A percentile compares a stretch with the other conserved stretches of the same genome.
phyloP scores from a whole-genome alignment of 2,329 filamentous ascomycete species.

The Calonectria ilicicola region DNA sequence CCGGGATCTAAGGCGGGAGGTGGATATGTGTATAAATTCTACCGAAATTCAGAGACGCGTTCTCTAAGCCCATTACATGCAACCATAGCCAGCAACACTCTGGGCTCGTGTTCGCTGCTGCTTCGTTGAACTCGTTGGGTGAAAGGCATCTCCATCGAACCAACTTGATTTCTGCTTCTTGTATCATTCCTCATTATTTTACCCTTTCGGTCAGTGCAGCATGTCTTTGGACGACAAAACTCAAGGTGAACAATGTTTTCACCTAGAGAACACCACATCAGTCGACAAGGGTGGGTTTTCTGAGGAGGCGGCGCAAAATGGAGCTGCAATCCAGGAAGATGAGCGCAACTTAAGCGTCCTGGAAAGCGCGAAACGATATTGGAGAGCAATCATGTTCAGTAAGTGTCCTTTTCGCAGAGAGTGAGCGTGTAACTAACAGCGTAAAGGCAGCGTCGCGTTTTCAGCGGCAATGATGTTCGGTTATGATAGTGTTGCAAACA shows the following conservation, averaged over 20 bases:
- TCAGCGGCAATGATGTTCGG: constrained; percentile 22
- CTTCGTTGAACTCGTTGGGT: not conserved
- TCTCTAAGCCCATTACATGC: not conserved
- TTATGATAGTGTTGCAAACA: constrained; percentile 20
- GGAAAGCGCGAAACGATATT: not conserved
- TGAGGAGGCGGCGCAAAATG: constrained; percentile 10
- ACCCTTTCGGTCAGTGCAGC: not conserved
- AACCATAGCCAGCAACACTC: too few relatives aligned
- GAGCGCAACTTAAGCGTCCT: constrained; percentile 1
- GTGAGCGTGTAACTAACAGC: not conserved
- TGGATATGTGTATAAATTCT: constrained; percentile 6
- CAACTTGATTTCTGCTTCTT: not conserved
- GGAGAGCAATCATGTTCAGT: constrained; percentile 20
- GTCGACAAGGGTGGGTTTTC: constrained; percentile 15
- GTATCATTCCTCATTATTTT: not conserved
- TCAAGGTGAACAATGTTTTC: constrained; percentile 6
- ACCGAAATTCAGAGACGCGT: not conserved
- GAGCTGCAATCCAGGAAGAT: constrained; percentile 15
- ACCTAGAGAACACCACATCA: constrained; percentile 10
- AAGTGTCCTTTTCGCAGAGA: not conserved
- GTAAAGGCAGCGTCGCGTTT: constrained; percentile 17
- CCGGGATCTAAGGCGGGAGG: not conserved
- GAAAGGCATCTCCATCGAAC: not conserved
- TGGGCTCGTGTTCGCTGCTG: not conserved
- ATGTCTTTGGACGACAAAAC: constrained; percentile 6